A percentile compares a stretch with the other conserved stretches of the same genome.
Evolutionary conservation across 2,329 filamentous ascomycete species (phyloP).

Genomic region (Bertia moriformis): DNA sequence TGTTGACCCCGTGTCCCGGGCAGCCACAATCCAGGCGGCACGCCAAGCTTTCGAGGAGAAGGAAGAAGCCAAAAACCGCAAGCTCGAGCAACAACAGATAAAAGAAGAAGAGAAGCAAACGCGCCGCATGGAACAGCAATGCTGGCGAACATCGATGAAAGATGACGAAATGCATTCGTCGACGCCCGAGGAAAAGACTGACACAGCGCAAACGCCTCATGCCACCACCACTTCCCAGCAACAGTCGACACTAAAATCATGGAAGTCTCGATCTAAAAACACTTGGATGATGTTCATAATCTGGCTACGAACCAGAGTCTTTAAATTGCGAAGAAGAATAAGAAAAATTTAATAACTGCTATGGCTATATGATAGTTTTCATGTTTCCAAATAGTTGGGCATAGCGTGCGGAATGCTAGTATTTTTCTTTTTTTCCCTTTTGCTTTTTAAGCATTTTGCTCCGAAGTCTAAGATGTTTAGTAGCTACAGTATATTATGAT

Average conservation of each 20-base stretch:
- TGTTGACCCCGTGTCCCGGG: background rate
- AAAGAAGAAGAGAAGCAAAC: background rate
- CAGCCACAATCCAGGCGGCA: background rate
- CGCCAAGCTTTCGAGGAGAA: constrained; percentile 1
- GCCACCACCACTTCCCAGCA: background rate
- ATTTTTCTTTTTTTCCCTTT: too few species aligned
- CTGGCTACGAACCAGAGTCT: background rate
- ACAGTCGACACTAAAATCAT: background rate
- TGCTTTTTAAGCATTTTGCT: too few species aligned
- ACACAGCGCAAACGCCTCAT: background rate
- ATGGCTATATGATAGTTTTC: too few species aligned
- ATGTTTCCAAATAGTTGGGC: too few species aligned
- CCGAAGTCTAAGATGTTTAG: too few species aligned
- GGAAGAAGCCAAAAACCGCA: background rate
- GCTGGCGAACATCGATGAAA: background rate
- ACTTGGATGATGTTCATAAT: background rate
- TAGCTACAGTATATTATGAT: too few species aligned
- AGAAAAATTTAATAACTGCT: background rate
- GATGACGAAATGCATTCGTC: background rate
- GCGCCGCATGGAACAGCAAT: background rate
- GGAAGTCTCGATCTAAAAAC: background rate
- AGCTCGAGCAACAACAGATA: background rate
- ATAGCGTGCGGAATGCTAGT: too few species aligned
- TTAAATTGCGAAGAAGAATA: background rate
- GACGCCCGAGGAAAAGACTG: background rate